These are phyloP conservation scores for Lactuca saligna DNA, from an alignment of 129 eudicot species.

Conservation along the genomic window DNA sequence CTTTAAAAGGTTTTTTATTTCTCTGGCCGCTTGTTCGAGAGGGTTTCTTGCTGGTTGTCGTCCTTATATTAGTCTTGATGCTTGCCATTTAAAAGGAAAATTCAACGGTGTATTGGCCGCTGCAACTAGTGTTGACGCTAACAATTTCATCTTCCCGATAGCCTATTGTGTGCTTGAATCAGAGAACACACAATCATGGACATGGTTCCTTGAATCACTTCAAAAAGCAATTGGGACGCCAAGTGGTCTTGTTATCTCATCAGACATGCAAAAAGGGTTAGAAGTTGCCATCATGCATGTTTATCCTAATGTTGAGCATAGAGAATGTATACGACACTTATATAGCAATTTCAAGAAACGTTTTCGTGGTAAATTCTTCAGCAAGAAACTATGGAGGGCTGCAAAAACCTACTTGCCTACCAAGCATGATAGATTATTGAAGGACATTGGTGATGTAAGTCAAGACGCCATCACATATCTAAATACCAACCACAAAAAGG, in stretches of 20 bases:
- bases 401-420: not conserved
- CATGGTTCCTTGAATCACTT: not conserved
- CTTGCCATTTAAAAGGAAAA: too few species aligned
- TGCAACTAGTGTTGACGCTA: too few species aligned
- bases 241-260: slow-evolving; percentile 2
- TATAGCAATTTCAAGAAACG: not conserved
- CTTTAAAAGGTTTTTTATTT: too few species aligned
- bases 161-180: not conserved
- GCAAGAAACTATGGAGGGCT: not conserved
- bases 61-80: too few species aligned
- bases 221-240: not conserved
- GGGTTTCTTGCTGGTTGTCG: too few species aligned
- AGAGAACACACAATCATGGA: not conserved
- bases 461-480: not conserved
- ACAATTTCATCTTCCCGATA: too few species aligned
- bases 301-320: too few species aligned
- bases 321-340: too few species aligned
- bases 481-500: not conserved
- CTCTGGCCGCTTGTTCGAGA: too few species aligned
- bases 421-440: not conserved
- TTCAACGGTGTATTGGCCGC: too few species aligned
- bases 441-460: not conserved
- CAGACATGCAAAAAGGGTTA: not conserved
- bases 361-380: slow-evolving; percentile 4
- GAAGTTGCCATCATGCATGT: too few species aligned